These are phyloP conservation scores for Gaeumannomyces sp. DNA, from an alignment of 2,329 filamentous ascomycete species.

Conservation along the genomic window DNA sequence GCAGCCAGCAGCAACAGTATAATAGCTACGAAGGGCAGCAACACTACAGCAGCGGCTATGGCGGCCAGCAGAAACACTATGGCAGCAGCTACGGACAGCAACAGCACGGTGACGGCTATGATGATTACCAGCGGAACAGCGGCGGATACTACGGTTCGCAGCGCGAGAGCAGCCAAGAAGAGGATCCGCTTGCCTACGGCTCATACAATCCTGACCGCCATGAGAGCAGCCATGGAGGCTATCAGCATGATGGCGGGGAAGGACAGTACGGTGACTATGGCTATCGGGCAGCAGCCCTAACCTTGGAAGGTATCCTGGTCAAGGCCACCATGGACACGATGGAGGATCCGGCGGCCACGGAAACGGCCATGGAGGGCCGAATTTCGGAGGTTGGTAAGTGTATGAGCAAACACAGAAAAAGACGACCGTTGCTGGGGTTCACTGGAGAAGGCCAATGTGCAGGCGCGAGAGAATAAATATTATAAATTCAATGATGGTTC, in stretches of 20 bases:
- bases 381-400: background rate
- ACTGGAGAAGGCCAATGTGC: no score
- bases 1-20: background rate
- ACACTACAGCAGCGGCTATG: background rate
- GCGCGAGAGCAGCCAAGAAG: background rate
- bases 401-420: background rate
- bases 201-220: background rate
- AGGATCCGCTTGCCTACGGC: background rate
- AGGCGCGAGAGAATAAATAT: background rate
- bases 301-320: no score
- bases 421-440: no score
- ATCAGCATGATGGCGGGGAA: background rate
- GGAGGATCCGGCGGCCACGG: background rate
- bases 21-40: background rate
- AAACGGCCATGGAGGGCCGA: background rate
- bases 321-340: no score
- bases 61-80: no score
- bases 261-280: no score
- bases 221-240: background rate
- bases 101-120: background rate
- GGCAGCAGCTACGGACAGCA: background rate
- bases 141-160: background rate
- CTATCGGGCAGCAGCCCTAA: no score
- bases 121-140: background rate
- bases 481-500: background rate